A percentile compares a stretch with the other conserved stretches of the same genome.
Conservation (phyloP, 768 basidiomycete genomes). For the Austroboletus festivus region DNA sequence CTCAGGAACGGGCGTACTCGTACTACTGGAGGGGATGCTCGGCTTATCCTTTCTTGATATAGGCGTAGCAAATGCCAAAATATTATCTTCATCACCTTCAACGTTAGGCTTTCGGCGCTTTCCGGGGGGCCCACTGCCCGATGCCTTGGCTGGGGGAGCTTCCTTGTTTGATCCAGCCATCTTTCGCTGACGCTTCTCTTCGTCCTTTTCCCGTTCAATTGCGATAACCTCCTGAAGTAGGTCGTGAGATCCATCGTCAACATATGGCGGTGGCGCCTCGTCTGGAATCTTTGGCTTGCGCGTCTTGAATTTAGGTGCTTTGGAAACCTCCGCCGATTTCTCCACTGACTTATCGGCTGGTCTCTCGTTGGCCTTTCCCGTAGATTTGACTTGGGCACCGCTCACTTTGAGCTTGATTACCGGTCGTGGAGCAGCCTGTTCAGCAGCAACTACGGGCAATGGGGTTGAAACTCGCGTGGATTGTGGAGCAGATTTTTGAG, state of each 20-base stretch:
- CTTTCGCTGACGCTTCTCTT: conserved; percentile 48
- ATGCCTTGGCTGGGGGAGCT: conserved; percentile 36
- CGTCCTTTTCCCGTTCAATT: conserved; percentile 65
- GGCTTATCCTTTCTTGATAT: conserved; percentile 49
- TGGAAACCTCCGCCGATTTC: conserved; percentile 33
- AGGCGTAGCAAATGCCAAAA: conserved; percentile 59
- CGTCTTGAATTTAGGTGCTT: conserved; percentile 37
- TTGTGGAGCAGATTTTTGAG: conserved; percentile 17
- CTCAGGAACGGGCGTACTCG: conserved; percentile 41
- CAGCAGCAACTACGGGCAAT: conserved; percentile 2
- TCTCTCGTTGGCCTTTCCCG: conserved; percentile 30
- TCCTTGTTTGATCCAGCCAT: conserved; percentile 40
- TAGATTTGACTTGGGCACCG: conserved; percentile 34
- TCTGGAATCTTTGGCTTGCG: conserved; percentile 45
- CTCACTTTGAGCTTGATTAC: conserved; percentile 69
- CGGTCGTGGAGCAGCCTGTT: conserved; percentile 46
- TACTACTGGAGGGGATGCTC: conserved; percentile 33
- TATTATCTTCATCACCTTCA: conserved; percentile 55
- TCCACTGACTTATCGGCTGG: conserved; percentile 20
- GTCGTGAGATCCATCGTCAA: conserved; percentile 81
- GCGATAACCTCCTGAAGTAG: conserved; percentile 79
- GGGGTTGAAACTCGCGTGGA: conserved; percentile 7
- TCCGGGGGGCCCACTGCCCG: conserved; percentile 36
- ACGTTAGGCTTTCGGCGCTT: conserved; percentile 56
- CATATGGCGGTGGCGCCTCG: conserved; percentile 59